Base-by-base conservation (phyloP, 192 early-diverging fungal genomes). In the Entomortierella chlamydospora region DNA sequence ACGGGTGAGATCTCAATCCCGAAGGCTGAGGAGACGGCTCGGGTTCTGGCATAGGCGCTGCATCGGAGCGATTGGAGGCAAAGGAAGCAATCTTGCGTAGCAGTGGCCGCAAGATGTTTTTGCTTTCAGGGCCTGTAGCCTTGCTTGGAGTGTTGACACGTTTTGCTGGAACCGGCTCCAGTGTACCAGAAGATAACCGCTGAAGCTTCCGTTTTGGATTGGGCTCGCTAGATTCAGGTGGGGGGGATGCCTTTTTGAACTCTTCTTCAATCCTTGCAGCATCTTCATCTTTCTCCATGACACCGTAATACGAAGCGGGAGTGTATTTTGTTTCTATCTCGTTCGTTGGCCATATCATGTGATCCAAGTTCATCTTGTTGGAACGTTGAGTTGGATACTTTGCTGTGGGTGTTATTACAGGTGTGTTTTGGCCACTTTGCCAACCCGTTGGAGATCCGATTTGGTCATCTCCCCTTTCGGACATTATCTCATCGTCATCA, bases 311-410 rank as follows among this genome's bases (percentile, higher is more conserved):
- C 2, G 73, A 56, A 50, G 47, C 52, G 26, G 62, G 49, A 6
- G 61, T 23, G 51, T 70, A 79, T n/a, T 65, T 79, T 29, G 63
- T 70, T 11, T 70, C 76, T 50, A 70, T 61, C n/a, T 79, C 76
- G 23, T 79, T 79, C 17, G 76, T 79, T 6, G 76, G 76, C 76
- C 76, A 79, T 50, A 79, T 70, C 74, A 79, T 79, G 13, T 79
- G 74, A 57, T 79, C 68, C 26, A 79, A 52, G 63, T 79, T 79
- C 76, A 79, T 79, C 68, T 79, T 79, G 42, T 70, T 70, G 2
- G 76, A 79, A 4, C 76, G 76, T 51, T 59, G 76, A 17, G 47
- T 62, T 34, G 66, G 47, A 22, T 61, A 61, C 41, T 79, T 70
- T 58, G 68, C 22, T 1, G 57, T 17, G 0, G 59, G 53, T 10